Base-by-base conservation (phyloP, 257 asterid genomes). In the Solanum commersonii region DNA sequence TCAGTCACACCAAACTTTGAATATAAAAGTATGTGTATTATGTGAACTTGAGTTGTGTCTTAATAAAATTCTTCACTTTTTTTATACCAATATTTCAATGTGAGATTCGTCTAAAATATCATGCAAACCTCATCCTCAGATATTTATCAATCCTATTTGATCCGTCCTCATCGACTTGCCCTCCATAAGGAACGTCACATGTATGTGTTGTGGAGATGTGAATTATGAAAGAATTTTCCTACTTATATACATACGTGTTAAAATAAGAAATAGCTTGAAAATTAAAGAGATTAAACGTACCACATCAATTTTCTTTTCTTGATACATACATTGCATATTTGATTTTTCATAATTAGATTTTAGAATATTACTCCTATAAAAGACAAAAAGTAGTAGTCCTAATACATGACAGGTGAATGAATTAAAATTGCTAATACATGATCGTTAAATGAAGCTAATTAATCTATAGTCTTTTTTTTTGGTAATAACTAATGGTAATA, bases 161-260 rank as follows among this genome's bases (percentile, higher is more conserved):
- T 16, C 0, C 4, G n/a, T 52, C n/a, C 4, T 18, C 4, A 5
- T 52, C 59, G 0, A 0, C 1, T 10, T 52, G 60, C 3, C 60
- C 22, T 49, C 23, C 23, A 6, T 2, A 2, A 16, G 4, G 1
- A 52, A 18, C n/a, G n/a, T 52, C 63, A 16, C n/a, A 52, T 52
- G 23, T 52, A 49, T 44, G 40, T 42, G 59, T 37, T 42, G 49
- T 31, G 72, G 20, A 49, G 14, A 20, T 83, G 5, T 52, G 46
- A 8, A 20, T 73, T 44, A 34, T 34, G 29, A 9, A 34, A 34
- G 46, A 34, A 73, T 34, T 20, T 37, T 22, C 83, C 52, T 74
- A 34, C 20, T 10, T 63, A 23, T n/a, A 11, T 74, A 12, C 9
- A 10, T 22, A 9, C 31, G 83, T 37, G 52, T 74, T 37, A 74